Evolutionary conservation across 139 green algal species (phyloP), one percentile per base, ranked within the genome.

Genomic region (Deuterostichococcus epilithicus): DNA sequence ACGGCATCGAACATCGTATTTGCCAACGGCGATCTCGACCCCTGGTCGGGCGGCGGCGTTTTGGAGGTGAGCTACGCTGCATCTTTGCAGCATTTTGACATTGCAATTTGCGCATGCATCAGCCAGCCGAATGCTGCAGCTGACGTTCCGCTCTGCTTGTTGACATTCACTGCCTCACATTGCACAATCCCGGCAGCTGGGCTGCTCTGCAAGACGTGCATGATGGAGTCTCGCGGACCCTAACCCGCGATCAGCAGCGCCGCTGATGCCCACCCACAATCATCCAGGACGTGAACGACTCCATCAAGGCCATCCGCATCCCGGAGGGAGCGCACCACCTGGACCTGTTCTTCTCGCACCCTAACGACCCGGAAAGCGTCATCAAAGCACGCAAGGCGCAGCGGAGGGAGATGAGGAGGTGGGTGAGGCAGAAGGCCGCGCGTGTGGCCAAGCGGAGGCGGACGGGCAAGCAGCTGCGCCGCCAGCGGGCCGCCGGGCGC

Each of bases 311-410:
- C 26, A 72, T 92, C 28, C 59, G 84, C 66, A 93, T 93, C 47
- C 79, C 84, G 15, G 82, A 89, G 47, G 87, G 87, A 22, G 86
- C 85, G 3, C 85, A 90, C 69, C 85, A 90, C 66, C 44, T 88
- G 42, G 82, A 88, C 70, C 66, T 85, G 35, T 88, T 87, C 80
- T 90, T 88, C 73, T 84, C 76, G 23, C 58, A 89, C 77, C 65
- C 74, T 18, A 13, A 77, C 15, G 87, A 92, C 74, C 86, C 87
- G 1, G 70, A 71, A 10, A 81, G 69, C 0, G 87, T 92, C 1
- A 80, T 38, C 28, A 1, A 78, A 18, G 86, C 86, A 1, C 74
- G 87, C 1, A 70, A 68, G 0, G 5, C 70, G 20, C 80, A 92
- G 68, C 75, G 81, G 1, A 6, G 68, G 20, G 44, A 85, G 73